Evolutionary conservation across 2,329 filamentous ascomycete species (phyloP), one percentile per base, ranked within the genome.

Genomic region (Aspergillus versicolor): DNA sequence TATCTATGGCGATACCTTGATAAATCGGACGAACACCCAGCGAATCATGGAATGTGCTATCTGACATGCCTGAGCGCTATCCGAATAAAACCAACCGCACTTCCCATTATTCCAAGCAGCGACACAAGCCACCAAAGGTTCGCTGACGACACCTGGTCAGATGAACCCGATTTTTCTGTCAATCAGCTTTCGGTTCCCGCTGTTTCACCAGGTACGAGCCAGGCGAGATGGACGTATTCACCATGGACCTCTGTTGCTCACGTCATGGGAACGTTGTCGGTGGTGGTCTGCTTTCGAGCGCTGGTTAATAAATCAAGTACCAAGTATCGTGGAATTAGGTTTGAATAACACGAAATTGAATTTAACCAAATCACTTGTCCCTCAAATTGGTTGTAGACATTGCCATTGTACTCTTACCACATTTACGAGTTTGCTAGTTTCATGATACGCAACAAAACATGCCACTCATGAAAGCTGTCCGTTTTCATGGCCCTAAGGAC

Each of bases 401-500:
- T 19, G 8, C 8, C 37, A 50, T 17, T n/a, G 17, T 50, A 24
- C 19, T 34, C 5, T 38, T 42, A 40, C 48, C 4, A 57, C n/a
- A 57, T 30, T 8, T 30, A 30, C 27, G 9, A 30, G 3, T 30
- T 11, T 30, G 8, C 27, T 30, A 11, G 9, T 30, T 45, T 32
- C 3, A 27, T 8, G 15, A 45, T 3, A 17, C 13, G 15, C 17
- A 22, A 40, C 27, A 27, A 21, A 52, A 34, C 5, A 46, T 47
- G 38, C 57, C 57, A 27, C 30, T 27, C n/a, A 47, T 54, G 72
- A 67, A 69, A 54, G 70, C 73, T 21, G 65, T 74, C 37, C 70
- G 73, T 17, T 76, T 71, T 56, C 70, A 76, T 56, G 72, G 71
- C 24, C 62, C 61, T 30, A 61, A 64, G 21, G 73, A 76, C 59